Percentiles rank a stretch among this genome's conserved stretches.
These are phyloP conservation scores for Salix viminalis DNA, from an alignment of 345 rosid genomes.

Conservation along the genomic window DNA sequence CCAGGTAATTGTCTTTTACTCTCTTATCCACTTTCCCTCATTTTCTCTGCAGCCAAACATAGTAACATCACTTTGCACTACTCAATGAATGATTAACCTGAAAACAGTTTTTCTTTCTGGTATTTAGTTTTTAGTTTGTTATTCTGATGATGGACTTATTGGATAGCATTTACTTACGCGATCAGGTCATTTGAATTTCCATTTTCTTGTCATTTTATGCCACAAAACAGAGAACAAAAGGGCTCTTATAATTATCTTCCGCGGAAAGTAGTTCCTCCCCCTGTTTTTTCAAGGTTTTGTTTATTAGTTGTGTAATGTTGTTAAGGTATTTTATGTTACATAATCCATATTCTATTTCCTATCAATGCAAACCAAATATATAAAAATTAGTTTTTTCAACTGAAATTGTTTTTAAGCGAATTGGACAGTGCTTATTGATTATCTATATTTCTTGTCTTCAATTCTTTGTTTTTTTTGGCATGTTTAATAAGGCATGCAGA, in stretches of 20 bases:
- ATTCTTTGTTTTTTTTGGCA: too few relatives aligned
- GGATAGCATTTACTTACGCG: background rate
- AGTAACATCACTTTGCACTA: background rate
- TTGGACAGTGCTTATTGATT: background rate
- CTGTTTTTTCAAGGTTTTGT: background rate
- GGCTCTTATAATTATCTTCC: background rate
- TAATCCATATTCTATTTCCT: background rate
- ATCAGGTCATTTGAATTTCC: background rate
- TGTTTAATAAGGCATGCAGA: too few relatives aligned
- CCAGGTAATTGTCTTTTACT: constrained; percentile 8
- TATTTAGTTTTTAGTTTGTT: background rate
- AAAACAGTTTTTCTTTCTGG: background rate
- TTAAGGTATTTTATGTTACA: background rate
- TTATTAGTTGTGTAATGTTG: background rate
- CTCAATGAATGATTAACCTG: background rate
- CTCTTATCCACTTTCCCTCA: background rate
- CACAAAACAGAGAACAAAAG: background rate
- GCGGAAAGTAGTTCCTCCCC: background rate
- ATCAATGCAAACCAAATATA: background rate
- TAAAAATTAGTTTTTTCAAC: background rate
- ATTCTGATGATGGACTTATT: background rate
- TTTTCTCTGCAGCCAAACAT: background rate
- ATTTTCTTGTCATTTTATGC: background rate
- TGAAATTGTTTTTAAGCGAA: background rate
- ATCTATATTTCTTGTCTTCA: background rate